Percentiles rank a stretch among this genome's conserved stretches.
phyloP scores from a whole-genome alignment of 345 rosid species.

The Gossypium bickii region DNA sequence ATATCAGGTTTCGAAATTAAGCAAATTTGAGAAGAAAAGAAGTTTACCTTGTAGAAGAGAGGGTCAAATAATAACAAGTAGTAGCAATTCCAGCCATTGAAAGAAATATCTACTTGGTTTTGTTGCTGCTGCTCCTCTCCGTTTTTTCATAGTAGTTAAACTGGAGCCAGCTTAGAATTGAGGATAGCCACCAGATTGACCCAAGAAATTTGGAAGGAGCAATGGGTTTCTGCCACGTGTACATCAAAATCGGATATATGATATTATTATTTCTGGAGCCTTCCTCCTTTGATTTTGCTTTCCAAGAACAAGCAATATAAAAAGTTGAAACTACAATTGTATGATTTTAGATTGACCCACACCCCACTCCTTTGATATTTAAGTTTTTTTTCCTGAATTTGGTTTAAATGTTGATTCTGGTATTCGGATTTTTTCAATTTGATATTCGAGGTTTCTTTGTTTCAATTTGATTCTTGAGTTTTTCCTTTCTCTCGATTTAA shows the following conservation, averaged over 20 bases:
- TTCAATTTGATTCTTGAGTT: too few species aligned
- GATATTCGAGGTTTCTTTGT: too few species aligned
- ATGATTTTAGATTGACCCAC: too few species aligned
- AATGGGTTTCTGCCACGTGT: constrained; percentile 66
- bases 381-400: too few species aligned
- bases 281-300: too few species aligned
- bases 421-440: too few species aligned
- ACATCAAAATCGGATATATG: constrained; percentile 12
- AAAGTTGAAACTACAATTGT: too few species aligned
- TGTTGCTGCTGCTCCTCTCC: background rate
- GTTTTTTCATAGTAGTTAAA: background rate
- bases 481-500: too few species aligned
- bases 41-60: constrained; percentile 51
- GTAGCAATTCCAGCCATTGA: constrained; percentile 53
- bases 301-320: too few species aligned
- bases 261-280: too few species aligned
- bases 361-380: too few species aligned
- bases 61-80: constrained; percentile 37
- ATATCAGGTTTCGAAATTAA: background rate
- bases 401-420: too few species aligned
- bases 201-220: constrained; percentile 50
- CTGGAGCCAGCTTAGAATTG: background rate
- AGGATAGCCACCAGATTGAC: constrained; percentile 11
- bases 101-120: background rate
- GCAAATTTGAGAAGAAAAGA: background rate